Evolutionary conservation across 1,284 basidiomycete genomes (phyloP).

Genomic region (Irpex lacteus): DNA sequence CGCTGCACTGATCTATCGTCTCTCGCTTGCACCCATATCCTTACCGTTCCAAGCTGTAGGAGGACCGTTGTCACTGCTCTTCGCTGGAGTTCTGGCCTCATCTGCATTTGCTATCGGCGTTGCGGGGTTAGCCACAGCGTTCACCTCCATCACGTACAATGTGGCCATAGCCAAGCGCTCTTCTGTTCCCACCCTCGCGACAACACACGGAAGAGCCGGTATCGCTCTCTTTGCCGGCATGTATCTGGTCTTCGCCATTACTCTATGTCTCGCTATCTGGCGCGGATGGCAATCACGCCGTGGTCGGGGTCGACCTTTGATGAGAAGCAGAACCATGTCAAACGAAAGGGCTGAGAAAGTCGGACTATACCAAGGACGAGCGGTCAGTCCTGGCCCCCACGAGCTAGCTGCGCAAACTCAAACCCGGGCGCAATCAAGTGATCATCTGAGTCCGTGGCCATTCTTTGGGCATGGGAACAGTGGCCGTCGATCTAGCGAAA

Average conservation of each 20-base stretch:
- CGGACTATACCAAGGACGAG: constrained; percentile 27
- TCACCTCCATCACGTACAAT: constrained; percentile 47
- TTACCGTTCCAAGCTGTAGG: constrained; percentile 19
- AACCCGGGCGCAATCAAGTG: constrained; percentile 22
- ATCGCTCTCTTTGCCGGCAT: constrained; percentile 58
- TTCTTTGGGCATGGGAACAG: constrained; percentile 5
- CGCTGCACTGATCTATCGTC: constrained; percentile 51
- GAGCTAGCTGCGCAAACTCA: background rate
- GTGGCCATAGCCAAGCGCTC: constrained; percentile 28
- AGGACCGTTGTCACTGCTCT: constrained; percentile 17
- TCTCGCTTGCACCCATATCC: constrained; percentile 41
- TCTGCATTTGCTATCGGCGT: constrained; percentile 61
- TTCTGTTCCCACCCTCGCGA: constrained; percentile 42
- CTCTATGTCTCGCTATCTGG: constrained; percentile 21
- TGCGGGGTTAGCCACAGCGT: constrained; percentile 57
- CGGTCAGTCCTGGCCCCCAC: constrained; percentile 5
- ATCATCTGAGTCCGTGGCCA: constrained; percentile 22
- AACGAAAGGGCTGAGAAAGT: constrained; percentile 48
- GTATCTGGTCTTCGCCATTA: constrained; percentile 47
- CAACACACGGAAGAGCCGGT: constrained; percentile 60
- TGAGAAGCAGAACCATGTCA: constrained; percentile 30
- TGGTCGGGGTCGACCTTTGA: background rate
- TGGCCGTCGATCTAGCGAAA: constrained; percentile 28
- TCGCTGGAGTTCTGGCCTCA: constrained; percentile 39
- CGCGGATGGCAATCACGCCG: background rate